Base-by-base conservation (phyloP, 331 rosid species). In the Acacia pycnantha region DNA sequence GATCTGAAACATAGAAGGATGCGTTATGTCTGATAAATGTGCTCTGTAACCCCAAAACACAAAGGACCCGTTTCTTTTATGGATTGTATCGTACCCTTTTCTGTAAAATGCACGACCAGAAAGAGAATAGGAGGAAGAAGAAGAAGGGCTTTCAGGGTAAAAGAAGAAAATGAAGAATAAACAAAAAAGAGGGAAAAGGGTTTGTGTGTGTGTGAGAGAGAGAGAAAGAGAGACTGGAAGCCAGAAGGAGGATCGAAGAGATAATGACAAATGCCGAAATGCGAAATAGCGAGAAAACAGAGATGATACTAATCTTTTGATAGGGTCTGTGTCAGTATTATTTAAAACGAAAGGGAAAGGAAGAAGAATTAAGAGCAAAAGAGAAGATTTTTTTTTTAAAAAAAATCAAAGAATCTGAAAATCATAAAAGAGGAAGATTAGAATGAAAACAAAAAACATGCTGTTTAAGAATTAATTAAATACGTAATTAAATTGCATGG, bases 1-100 rank as follows among this genome's bases (percentile, higher is more conserved):
- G 86, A 73, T 83, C 77, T 47, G 56, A 78, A 59, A 77, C 80
- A 73, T 71, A 67, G 66, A 41, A 51, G 56, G 79, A 83, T 53
- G 70, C 86, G 71, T 54, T 78, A 50, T 67, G 27, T 62, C 27
- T 24, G 68, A 50, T 29, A 22, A 64, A 81, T 47, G 85, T 77
- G 82, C 22, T 44, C 11, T 14, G 40, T 6, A 44, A 71, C 29
- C 56, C 29, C 46, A 46, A 40, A 67, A 46, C 29, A 79, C 44
- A 71, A 4, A 37, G 61, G 56, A 29, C 47, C 61, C 33, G 77
- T 48, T 43, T 78, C 19, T 62, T 62, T 62, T 53, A 82, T 50
- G 22, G 73, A 61, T 31, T 13, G 70, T 6, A 12, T 59, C 7
- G 73, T 8, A 64, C 78, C 41, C 26, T 70, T 40, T 56, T 58